Evolutionary conservation across 352 stramenopile species (phyloP).

Genomic region (Thalassiosira livingstoniorum): DNA sequence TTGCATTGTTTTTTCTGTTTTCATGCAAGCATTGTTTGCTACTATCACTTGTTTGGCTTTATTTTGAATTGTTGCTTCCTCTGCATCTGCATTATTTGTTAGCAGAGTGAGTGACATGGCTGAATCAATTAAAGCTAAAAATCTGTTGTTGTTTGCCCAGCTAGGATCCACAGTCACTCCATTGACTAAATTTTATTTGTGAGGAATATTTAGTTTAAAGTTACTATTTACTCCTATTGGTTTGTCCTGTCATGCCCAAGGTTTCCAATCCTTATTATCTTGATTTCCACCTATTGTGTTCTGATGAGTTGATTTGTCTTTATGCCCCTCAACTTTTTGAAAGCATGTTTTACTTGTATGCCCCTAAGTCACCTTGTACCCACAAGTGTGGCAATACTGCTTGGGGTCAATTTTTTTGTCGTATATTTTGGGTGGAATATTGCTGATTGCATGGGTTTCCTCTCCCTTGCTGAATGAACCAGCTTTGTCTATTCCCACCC

Average conservation of each 20-base stretch:
- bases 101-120: conserved; percentile 2
- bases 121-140: conserved; percentile 12
- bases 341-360: background rate
- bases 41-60: background rate
- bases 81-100: background rate
- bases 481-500: too few relatives aligned
- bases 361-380: background rate
- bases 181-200: background rate
- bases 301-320: background rate
- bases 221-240: background rate
- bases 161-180: background rate
- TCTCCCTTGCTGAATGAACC: background rate
- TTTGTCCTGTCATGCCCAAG: background rate
- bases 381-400: background rate
- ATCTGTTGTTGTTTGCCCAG: too few relatives aligned
- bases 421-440: background rate
- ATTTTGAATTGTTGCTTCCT: background rate
- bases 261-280: background rate
- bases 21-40: background rate
- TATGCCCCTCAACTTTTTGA: background rate
- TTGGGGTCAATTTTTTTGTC: background rate
- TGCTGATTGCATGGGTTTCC: background rate
- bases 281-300: background rate
- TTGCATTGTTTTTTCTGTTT: conserved; percentile 5
- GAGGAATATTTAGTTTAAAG: background rate